phyloP scores from a whole-genome alignment of 805 yeast species.

The Zygosaccharomyces bailii region DNA sequence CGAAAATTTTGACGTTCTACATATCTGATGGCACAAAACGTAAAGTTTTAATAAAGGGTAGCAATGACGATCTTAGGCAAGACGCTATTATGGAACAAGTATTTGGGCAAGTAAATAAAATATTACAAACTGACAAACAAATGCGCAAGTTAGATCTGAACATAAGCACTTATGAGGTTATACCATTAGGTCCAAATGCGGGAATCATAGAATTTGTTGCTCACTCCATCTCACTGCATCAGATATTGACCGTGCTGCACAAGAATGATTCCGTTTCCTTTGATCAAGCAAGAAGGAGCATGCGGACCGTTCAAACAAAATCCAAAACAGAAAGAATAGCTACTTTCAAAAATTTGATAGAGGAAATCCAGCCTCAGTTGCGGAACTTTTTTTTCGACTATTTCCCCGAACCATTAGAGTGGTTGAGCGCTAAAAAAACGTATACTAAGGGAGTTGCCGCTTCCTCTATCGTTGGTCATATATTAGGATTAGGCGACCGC shows the following conservation, averaged over 20 bases:
- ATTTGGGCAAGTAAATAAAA: conserved; percentile 75
- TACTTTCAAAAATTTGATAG: conserved; percentile 46
- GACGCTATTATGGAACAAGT: conserved; percentile 98
- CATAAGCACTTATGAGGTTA: conserved; percentile 81
- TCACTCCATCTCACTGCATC: conserved; percentile 67
- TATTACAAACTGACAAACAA: conserved; percentile 53
- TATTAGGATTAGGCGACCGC: conserved; percentile 91
- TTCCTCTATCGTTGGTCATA: conserved; percentile 79
- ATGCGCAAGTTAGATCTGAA: conserved; percentile 55
- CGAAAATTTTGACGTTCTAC: conserved; percentile 63
- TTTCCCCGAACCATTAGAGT: conserved; percentile 61
- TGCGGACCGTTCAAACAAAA: conserved; percentile 55
- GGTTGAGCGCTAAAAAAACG: conserved; percentile 64
- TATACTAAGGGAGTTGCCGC: conserved; percentile 81
- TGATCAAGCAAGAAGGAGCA: conserved; percentile 57
- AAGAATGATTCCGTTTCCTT: conserved; percentile 45
- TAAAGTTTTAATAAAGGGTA: conserved; percentile 70
- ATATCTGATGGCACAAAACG: conserved; percentile 58
- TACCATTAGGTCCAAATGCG: conserved; percentile 81
- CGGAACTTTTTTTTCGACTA: conserved; percentile 65
- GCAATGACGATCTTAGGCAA: conserved; percentile 89
- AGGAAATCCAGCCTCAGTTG: conserved; percentile 61
- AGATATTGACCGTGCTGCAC: conserved; percentile 66
- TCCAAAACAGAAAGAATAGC: conserved; percentile 43
- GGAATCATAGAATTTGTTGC: conserved; percentile 91